Evolutionary conservation across 768 basidiomycete genomes (phyloP).

Genomic region (Termitomyces sp.): DNA sequence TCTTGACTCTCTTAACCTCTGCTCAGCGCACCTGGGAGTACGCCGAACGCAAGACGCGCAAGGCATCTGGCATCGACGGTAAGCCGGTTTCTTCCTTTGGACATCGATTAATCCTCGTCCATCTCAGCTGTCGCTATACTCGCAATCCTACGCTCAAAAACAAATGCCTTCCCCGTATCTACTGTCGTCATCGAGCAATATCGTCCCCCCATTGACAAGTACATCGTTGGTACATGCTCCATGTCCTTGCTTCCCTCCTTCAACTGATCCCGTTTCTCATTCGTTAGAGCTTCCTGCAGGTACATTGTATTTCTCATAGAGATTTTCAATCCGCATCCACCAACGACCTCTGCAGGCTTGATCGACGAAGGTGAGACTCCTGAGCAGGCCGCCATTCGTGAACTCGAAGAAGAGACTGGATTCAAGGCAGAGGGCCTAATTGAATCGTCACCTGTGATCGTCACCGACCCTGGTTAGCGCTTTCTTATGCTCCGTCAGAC

Average conservation of each 20-base stretch:
- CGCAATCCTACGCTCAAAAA: conserved; percentile 74
- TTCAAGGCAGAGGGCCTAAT: conserved; percentile 65
- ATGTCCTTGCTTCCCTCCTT: not conserved
- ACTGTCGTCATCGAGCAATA: conserved; percentile 91
- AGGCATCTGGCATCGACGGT: conserved; percentile 81
- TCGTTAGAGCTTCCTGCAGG: conserved; percentile 36
- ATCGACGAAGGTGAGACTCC: conserved; percentile 85
- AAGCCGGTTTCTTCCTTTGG: not conserved
- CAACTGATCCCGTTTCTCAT: not conserved
- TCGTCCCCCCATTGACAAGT: conserved; percentile 79
- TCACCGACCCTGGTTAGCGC: conserved; percentile 65
- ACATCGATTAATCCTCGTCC: not conserved
- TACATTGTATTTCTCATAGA: conserved; percentile 12
- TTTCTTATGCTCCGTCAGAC: not conserved
- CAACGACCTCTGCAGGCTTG: conserved; percentile 45
- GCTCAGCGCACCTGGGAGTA: conserved; percentile 82
- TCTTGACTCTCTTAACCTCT: not conserved
- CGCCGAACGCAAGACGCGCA: conserved; percentile 79
- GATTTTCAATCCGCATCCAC: not conserved
- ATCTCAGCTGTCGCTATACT: conserved; percentile 77
- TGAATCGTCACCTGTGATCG: conserved; percentile 58
- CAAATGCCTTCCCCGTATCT: conserved; percentile 64
- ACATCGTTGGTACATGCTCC: conserved; percentile 56
- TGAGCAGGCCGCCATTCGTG: conserved; percentile 78
- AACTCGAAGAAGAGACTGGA: conserved; percentile 92